Percentiles rank a stretch among this genome's conserved stretches.
Conservation (phyloP, 2,329 filamentous ascomycete species). For the Aspergillus sp. region DNA sequence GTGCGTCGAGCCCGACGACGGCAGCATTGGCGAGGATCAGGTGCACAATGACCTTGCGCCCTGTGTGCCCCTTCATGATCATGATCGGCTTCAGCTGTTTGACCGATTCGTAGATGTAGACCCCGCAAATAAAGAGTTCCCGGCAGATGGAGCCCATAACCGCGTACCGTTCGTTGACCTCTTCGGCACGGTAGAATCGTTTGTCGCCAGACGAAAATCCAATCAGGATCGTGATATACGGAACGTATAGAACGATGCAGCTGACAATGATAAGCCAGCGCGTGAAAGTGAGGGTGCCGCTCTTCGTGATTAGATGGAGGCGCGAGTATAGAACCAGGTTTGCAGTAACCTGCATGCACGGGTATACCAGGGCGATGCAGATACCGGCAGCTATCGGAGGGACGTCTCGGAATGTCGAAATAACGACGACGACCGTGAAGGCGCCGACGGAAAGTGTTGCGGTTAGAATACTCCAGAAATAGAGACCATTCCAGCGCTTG, state of each 20-base stretch:
- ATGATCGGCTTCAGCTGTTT: slow-evolving; percentile 41
- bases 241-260: slow-evolving; percentile 34
- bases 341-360: slow-evolving; percentile 41
- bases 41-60: slow-evolving; percentile 42
- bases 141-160: slow-evolving; percentile 52
- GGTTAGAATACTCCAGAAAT: slow-evolving; percentile 48
- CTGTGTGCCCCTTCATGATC: slow-evolving; percentile 36
- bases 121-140: slow-evolving; percentile 50
- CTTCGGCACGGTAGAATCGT: background rate
- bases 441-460: slow-evolving; percentile 39
- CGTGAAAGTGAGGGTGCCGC: slow-evolving; percentile 34
- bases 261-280: slow-evolving; percentile 44
- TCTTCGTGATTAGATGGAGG: slow-evolving; percentile 43
- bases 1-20: slow-evolving; percentile 44
- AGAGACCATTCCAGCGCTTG: slow-evolving; percentile 41
- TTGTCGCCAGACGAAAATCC: slow-evolving; percentile 1
- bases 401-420: background rate
- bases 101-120: slow-evolving; percentile 53
- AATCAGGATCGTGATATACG: slow-evolving; percentile 29
- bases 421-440: slow-evolving; percentile 29
- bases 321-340: slow-evolving; percentile 47
- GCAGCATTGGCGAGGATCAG: slow-evolving; percentile 45
- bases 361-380: slow-evolving; percentile 33
- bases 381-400: background rate
- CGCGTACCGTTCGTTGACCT: slow-evolving; percentile 51